Conservation (phyloP, 179 eudicot species). For the Patellifolia procumbens region DNA sequence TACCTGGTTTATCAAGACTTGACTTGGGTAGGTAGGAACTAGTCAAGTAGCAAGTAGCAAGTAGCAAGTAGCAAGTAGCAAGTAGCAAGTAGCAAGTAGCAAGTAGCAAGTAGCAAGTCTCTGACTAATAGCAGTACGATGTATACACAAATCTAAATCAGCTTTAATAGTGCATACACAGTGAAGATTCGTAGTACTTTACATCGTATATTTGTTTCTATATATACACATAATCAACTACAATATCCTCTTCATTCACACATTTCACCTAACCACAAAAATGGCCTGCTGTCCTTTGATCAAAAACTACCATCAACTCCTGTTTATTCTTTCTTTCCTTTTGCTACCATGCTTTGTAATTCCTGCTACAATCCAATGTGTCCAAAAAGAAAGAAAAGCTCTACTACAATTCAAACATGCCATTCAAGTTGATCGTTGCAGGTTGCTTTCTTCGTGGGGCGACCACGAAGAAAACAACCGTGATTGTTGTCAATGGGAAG, state of each 20-base stretch:
- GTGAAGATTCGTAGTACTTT: neutral
- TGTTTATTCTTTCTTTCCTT: neutral
- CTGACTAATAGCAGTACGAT: neutral
- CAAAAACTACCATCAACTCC: neutral
- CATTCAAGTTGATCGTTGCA: constrained; percentile 4
- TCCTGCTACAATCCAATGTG: constrained; percentile 4
- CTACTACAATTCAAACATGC: constrained; percentile 21
- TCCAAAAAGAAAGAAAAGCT: constrained; percentile 24
- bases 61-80: too few species aligned
- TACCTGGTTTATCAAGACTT: too few species aligned
- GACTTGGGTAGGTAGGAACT: too few species aligned
- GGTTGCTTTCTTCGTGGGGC: constrained; percentile 26
- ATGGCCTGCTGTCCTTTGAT: neutral
- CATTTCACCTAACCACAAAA: neutral
- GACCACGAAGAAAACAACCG: neutral
- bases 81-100: too few species aligned
- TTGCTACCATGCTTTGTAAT: neutral
- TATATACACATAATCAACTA: neutral
- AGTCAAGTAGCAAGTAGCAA: too few species aligned
- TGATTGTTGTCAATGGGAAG: constrained; percentile 32
- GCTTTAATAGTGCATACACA: constrained; percentile 2
- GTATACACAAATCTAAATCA: neutral
- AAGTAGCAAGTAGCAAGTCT: too few species aligned
- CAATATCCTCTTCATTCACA: neutral
- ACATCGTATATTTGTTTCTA: neutral